These are phyloP conservation scores for Coriaria nepalensis DNA, from an alignment of 306 rosid species.

Conservation along the genomic window DNA sequence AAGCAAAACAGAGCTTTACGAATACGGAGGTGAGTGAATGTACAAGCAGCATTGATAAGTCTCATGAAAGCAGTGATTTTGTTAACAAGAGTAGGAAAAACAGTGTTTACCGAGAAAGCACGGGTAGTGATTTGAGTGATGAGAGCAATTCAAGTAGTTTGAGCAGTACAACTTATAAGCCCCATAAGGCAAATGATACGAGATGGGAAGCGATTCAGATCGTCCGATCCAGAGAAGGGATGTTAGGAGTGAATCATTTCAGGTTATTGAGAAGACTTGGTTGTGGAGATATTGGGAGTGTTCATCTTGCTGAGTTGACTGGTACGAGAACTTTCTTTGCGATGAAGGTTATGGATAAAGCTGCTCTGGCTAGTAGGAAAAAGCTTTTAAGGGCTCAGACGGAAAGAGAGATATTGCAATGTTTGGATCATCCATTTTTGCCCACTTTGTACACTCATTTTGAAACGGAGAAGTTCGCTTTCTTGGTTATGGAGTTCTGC, in stretches of 20 bases:
- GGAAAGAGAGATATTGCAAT: constrained; percentile 83
- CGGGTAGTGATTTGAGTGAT: constrained; percentile 79
- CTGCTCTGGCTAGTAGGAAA: constrained; percentile 60
- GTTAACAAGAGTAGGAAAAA: constrained; percentile 70
- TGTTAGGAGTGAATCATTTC: constrained; percentile 65
- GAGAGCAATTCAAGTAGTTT: constrained; percentile 76
- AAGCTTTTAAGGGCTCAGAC: constrained; percentile 85
- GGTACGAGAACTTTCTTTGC: constrained; percentile 79
- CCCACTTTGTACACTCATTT: constrained; percentile 79
- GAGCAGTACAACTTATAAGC: constrained; percentile 66
- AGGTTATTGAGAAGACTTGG: constrained; percentile 66
- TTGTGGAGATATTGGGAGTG: constrained; percentile 90
- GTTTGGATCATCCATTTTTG: constrained; percentile 94
- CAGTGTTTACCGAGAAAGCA: constrained; percentile 76
- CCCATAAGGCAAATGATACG: constrained; percentile 70
- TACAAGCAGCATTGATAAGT: constrained; percentile 56
- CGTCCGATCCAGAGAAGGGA: constrained; percentile 50
- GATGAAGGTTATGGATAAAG: constrained; percentile 95
- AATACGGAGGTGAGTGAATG: constrained; percentile 65
- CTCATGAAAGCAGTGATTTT: constrained; percentile 46
- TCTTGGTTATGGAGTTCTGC: constrained; percentile 91
- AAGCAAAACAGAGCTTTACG: constrained; percentile 75
- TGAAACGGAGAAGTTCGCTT: constrained; percentile 70
- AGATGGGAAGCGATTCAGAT: constrained; percentile 97
- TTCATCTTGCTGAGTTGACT: constrained; percentile 63